Conservation (phyloP, 306 rosid genomes). For the Dryas drummondii region DNA sequence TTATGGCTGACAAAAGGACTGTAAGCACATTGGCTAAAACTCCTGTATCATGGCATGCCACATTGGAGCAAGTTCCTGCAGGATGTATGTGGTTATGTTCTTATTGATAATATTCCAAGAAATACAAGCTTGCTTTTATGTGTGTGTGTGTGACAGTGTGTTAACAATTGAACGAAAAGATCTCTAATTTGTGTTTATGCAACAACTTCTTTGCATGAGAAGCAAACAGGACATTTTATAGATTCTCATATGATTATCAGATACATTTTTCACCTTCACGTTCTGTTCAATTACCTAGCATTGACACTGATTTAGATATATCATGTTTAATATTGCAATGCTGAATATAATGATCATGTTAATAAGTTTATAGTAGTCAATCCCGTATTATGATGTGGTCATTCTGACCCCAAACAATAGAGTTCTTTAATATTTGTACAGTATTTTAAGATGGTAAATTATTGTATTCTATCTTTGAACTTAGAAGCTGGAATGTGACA, state of each 20-base stretch:
- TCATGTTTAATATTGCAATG: neutral
- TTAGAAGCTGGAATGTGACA: constrained; percentile 3
- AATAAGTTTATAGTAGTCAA: neutral
- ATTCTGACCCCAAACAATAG: neutral
- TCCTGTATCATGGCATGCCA: constrained; percentile 92
- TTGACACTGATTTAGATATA: neutral
- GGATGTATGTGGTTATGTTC: constrained; percentile 64
- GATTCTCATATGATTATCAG: neutral
- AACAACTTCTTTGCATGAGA: neutral
- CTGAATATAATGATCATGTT: neutral
- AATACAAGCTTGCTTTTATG: neutral
- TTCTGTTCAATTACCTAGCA: constrained; percentile 1
- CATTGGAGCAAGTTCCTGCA: constrained; percentile 85
- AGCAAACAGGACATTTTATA: constrained; percentile 1
- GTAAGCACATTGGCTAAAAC: constrained; percentile 63
- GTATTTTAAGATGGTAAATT: neutral
- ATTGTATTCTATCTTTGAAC: neutral
- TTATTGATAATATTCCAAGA: neutral
- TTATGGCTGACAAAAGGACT: constrained; percentile 40
- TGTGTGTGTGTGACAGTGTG: neutral
- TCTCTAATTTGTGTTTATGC: neutral
- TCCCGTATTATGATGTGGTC: neutral
- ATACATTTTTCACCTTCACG: neutral
- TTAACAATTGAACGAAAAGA: neutral
- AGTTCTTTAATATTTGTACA: neutral